phyloP scores from a whole-genome alignment of 441 rosid species.

The Lepidium campestre region DNA sequence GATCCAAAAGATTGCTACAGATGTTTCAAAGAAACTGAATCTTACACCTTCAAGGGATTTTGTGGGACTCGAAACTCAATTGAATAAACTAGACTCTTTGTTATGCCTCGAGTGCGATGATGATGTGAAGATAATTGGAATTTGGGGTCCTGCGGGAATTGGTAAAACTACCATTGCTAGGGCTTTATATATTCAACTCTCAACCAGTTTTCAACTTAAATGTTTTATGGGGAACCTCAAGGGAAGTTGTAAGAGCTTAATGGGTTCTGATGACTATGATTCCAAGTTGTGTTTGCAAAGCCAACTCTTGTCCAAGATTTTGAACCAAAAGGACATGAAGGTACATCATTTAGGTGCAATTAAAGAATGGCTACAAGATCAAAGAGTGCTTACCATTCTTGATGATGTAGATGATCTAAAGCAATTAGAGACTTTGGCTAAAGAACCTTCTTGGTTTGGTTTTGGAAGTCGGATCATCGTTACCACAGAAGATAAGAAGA shows the following conservation, averaged over 20 bases:
- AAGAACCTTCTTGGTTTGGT: neutral
- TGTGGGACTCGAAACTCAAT: constrained; percentile 1
- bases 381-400: neutral
- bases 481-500: constrained; percentile 13
- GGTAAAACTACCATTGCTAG: neutral
- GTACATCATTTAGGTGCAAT: neutral
- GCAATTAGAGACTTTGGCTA: neutral
- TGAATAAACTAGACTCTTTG: neutral
- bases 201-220: neutral
- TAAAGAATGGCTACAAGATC: neutral
- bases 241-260: neutral
- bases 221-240: neutral
- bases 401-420: neutral
- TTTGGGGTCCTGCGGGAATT: neutral
- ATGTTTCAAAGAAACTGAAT: neutral
- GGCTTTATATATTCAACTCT: neutral
- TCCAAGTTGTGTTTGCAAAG: neutral
- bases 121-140: neutral
- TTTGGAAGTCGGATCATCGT: constrained; percentile 21
- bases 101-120: neutral
- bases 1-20: neutral
- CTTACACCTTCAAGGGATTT: neutral
- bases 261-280: neutral
- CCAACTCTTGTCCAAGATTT: neutral
- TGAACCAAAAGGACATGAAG: neutral